Evolutionary conservation across 495 filamentous ascomycete species (phyloP).

Genomic region (Sphaerosporella brunnea): DNA sequence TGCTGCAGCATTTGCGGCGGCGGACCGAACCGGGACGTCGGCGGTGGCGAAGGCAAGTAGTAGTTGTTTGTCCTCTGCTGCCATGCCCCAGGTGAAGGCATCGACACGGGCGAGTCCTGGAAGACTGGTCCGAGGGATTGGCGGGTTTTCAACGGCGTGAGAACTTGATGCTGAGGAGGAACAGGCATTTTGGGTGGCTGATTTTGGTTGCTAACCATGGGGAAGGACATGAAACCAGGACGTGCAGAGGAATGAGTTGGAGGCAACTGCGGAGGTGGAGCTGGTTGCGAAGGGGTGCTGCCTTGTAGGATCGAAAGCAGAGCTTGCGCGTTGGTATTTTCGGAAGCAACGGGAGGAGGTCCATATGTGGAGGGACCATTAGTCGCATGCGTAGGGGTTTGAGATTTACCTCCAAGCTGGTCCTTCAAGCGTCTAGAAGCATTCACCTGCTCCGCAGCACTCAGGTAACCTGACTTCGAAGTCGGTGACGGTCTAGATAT

Average conservation of each 20-base stretch:
- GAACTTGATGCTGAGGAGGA: not conserved
- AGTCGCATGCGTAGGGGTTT: not conserved
- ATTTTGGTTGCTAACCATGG: not conserved
- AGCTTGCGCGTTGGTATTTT: conserved; percentile 15
- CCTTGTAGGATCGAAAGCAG: conserved; percentile 21
- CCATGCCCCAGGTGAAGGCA: not conserved
- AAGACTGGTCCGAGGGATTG: not conserved
- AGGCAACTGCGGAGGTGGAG: conserved; percentile 1
- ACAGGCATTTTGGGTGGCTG: not conserved
- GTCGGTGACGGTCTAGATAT: not conserved
- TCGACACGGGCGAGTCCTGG: not conserved
- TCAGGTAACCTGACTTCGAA: conserved; percentile 9
- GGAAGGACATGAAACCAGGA: not conserved
- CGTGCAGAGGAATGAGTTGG: not conserved
- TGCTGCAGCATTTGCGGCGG: not conserved
- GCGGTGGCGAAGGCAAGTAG: conserved; percentile 11
- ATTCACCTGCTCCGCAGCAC: conserved; percentile 13
- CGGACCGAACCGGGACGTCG: conserved; percentile 11
- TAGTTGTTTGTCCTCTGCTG: not conserved
- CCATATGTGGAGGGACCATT: not conserved
- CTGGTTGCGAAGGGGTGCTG: not conserved
- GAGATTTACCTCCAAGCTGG: conserved; percentile 9
- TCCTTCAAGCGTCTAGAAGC: conserved; percentile 16
- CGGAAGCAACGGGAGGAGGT: not conserved
- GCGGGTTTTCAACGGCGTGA: not conserved